phyloP scores from a whole-genome alignment of 495 filamentous ascomycete genomes.

The Talaromyces adpressus region DNA sequence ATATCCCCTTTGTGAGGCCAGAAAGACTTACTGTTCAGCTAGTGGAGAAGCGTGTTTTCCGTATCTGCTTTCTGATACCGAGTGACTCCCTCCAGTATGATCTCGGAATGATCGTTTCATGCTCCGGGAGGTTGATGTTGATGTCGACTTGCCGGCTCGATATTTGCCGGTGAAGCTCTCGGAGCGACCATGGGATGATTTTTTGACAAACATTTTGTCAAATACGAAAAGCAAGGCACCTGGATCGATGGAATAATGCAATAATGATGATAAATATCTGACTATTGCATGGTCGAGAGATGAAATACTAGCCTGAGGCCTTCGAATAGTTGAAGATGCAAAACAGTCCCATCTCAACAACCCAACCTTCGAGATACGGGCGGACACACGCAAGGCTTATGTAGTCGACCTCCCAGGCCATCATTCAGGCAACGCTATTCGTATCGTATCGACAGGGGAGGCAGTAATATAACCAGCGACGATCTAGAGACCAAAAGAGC shows the following conservation, averaged over 20 bases:
- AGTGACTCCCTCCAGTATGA: conserved; percentile 15
- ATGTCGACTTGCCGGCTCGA: conserved; percentile 34
- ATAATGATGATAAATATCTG: neutral
- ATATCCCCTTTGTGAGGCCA: neutral
- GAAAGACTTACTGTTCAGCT: conserved; percentile 30
- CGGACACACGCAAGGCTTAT: neutral
- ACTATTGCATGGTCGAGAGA: neutral
- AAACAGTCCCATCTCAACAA: neutral
- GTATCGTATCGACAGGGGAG: neutral
- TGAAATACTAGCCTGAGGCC: neutral
- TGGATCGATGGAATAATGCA: neutral
- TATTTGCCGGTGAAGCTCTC: conserved; percentile 40
- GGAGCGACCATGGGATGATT: conserved; percentile 21
- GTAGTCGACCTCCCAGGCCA: neutral
- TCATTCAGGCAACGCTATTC: neutral
- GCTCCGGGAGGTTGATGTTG: conserved; percentile 14
- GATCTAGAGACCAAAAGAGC: neutral
- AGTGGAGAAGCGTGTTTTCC: conserved; percentile 27
- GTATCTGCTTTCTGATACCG: conserved; percentile 11
- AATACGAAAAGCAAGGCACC: neutral
- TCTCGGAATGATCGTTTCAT: conserved; percentile 23
- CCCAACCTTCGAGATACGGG: neutral
- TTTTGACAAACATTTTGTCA: conserved; percentile 25
- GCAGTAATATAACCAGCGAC: neutral
- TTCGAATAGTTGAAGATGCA: neutral